Conservation (phyloP, 805 yeast genomes). For the Cyberlindnera galapagoensis region DNA sequence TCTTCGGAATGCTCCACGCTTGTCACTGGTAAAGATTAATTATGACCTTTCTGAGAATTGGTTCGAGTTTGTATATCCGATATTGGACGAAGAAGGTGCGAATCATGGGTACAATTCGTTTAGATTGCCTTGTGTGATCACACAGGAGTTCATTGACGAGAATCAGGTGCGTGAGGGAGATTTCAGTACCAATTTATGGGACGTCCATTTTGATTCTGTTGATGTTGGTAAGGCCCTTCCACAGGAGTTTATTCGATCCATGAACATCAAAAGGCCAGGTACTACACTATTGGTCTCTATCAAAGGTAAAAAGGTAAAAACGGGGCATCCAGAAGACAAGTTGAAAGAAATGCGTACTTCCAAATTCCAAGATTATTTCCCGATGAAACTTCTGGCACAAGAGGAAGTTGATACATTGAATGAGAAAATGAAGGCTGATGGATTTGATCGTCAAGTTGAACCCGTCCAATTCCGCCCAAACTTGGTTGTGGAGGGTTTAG, state of each 20-base stretch:
- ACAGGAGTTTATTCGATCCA: constrained; percentile 11
- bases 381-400: constrained; percentile 14
- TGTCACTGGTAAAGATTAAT: constrained; percentile 11
- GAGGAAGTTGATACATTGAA: constrained; percentile 13
- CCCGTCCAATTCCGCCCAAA: constrained; percentile 19
- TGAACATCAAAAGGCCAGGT: constrained; percentile 15
- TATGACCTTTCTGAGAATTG: constrained; percentile 15
- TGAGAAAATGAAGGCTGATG: constrained; percentile 2
- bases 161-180: constrained; percentile 5
- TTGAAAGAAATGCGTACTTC: constrained; percentile 10
- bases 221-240: constrained; percentile 19
- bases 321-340: constrained; percentile 11
- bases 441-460: constrained; percentile 6
- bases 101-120: constrained; percentile 7
- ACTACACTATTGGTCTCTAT: constrained; percentile 14
- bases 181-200: constrained; percentile 14
- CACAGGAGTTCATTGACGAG: constrained; percentile 12
- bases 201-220: constrained; percentile 11
- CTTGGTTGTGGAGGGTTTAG: constrained; percentile 8
- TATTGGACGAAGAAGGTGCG: constrained; percentile 5
- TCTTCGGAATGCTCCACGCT: constrained; percentile 11
- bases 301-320: constrained; percentile 13
- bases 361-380: constrained; percentile 21
- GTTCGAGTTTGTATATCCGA: constrained; percentile 18
- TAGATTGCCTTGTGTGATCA: constrained; percentile 15